Conservation (phyloP, 1,284 basidiomycete genomes). For the Ceratobasidium papillatum region DNA sequence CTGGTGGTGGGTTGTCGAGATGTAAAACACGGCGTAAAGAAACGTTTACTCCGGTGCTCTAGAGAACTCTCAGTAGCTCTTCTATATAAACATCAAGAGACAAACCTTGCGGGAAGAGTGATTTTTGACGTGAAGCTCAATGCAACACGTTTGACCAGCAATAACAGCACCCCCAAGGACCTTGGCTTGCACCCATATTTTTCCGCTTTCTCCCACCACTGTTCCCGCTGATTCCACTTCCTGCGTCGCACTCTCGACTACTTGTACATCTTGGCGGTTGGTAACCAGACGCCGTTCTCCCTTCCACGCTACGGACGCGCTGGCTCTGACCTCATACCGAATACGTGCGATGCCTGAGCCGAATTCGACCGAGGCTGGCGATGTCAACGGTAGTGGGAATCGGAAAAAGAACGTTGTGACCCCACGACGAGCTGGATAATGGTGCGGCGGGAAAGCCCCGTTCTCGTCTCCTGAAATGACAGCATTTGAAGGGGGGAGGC, state of each 20-base stretch:
- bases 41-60: slow-evolving; percentile 73
- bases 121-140: slow-evolving; percentile 80
- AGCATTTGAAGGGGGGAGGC: slow-evolving; percentile 79
- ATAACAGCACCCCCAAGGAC: slow-evolving; percentile 69
- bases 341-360: slow-evolving; percentile 70
- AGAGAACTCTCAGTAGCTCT: slow-evolving; percentile 4
- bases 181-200: slow-evolving; percentile 75
- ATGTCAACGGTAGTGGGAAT: slow-evolving; percentile 68
- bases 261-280: slow-evolving; percentile 66
- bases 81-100: slow-evolving; percentile 14
- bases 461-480: slow-evolving; percentile 68
- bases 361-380: slow-evolving; percentile 74
- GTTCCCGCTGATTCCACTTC: slow-evolving; percentile 56
- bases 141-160: slow-evolving; percentile 70
- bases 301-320: slow-evolving; percentile 74
- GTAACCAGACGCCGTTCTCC: slow-evolving; percentile 71
- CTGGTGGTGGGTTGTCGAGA: slow-evolving; percentile 58
- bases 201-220: slow-evolving; percentile 75
- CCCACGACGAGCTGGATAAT: slow-evolving; percentile 73
- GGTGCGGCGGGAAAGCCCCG: slow-evolving; percentile 65
- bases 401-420: slow-evolving; percentile 77
- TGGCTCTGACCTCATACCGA: slow-evolving; percentile 73
- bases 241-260: slow-evolving; percentile 60
- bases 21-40: slow-evolving; percentile 67
- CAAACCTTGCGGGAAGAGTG: slow-evolving; percentile 76